Evolutionary conservation across 1,139 yeast species (phyloP).

Genomic region (Ogataea hybrid): DNA sequence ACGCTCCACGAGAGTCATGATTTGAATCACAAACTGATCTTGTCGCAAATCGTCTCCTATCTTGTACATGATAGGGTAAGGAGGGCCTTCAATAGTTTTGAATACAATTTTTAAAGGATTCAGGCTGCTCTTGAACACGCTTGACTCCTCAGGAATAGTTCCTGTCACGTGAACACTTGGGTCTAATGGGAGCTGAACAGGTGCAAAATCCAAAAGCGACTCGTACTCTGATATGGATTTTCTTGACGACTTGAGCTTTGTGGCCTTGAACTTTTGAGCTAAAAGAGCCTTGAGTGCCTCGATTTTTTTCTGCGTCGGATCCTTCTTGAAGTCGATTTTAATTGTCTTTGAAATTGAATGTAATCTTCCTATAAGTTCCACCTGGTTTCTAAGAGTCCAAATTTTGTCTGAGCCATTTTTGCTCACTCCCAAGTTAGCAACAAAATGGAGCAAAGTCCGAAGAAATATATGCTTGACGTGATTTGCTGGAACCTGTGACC

Average conservation of each 20-base stretch:
- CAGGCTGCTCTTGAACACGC: conserved; percentile 86
- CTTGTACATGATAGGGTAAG: conserved; percentile 85
- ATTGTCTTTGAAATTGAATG: conserved; percentile 31
- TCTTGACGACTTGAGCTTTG: conserved; percentile 8
- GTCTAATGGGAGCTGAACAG: conserved; percentile 70
- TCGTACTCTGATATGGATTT: conserved; percentile 21
- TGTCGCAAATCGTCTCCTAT: conserved; percentile 96
- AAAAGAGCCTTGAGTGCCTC: conserved; percentile 42
- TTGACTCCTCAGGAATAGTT: conserved; percentile 72
- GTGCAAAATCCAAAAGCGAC: conserved; percentile 42
- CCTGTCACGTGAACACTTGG: conserved; percentile 70
- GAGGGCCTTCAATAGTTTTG: conserved; percentile 51
- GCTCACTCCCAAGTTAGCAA: conserved; percentile 23
- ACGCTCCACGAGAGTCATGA: conserved; percentile 88
- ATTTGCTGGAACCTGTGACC: not conserved
- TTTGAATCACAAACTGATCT: conserved; percentile 93
- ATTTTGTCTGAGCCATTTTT: conserved; percentile 27
- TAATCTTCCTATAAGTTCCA: conserved; percentile 29
- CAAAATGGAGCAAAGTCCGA: conserved; percentile 28
- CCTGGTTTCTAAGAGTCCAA: conserved; percentile 27
- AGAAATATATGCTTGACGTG: conserved; percentile 28
- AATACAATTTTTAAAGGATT: conserved; percentile 84
- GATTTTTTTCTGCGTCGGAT: conserved; percentile 55
- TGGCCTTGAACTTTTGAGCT: conserved; percentile 27
- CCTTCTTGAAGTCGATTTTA: conserved; percentile 38